These are phyloP conservation scores for Vitellaria paradoxa DNA, from an alignment of 179 eudicot genomes.

Conservation along the genomic window DNA sequence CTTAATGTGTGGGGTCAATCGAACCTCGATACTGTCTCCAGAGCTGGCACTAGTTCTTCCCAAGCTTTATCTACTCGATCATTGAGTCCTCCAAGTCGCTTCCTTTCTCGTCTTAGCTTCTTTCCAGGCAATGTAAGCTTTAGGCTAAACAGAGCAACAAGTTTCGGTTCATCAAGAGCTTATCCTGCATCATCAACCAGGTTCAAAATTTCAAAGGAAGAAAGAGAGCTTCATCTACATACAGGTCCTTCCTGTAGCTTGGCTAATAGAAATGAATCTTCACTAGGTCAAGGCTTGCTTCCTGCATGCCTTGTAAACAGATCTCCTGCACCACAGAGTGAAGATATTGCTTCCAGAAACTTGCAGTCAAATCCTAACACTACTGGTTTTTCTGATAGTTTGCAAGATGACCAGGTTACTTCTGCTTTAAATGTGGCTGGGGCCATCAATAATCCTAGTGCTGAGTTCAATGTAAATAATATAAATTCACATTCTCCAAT, in stretches of 20 bases:
- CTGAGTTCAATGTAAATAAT: slow-evolving; percentile 16
- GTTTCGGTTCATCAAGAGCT: slow-evolving; percentile 61
- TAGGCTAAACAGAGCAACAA: slow-evolving; percentile 65
- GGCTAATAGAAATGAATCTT: slow-evolving; percentile 32
- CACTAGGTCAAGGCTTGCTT: slow-evolving; percentile 40
- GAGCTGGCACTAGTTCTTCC: slow-evolving; percentile 52
- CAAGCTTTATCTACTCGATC: slow-evolving; percentile 48
- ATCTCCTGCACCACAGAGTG: slow-evolving; percentile 35
- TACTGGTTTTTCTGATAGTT: slow-evolving; percentile 29
- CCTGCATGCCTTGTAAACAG: slow-evolving; percentile 42
- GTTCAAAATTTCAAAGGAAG: slow-evolving; percentile 36
- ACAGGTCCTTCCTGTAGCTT: slow-evolving; percentile 31
- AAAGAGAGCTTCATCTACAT: slow-evolving; percentile 36
- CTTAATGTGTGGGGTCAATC: slow-evolving; percentile 61
- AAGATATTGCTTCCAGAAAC: slow-evolving; percentile 32
- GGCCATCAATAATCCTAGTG: slow-evolving; percentile 32
- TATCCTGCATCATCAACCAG: slow-evolving; percentile 51
- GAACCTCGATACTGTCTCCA: slow-evolving; percentile 31
- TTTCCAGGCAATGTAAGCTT: slow-evolving; percentile 79
- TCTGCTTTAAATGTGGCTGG: slow-evolving; percentile 35
- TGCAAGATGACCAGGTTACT: slow-evolving; percentile 30
- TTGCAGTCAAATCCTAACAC: slow-evolving; percentile 23
- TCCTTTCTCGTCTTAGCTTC: slow-evolving; percentile 77
- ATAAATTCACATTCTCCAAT: slow-evolving; percentile 36
- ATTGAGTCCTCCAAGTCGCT: slow-evolving; percentile 54